Evolutionary conservation across 306 rosid species (phyloP).

Genomic region (Cucumis cinereus): DNA sequence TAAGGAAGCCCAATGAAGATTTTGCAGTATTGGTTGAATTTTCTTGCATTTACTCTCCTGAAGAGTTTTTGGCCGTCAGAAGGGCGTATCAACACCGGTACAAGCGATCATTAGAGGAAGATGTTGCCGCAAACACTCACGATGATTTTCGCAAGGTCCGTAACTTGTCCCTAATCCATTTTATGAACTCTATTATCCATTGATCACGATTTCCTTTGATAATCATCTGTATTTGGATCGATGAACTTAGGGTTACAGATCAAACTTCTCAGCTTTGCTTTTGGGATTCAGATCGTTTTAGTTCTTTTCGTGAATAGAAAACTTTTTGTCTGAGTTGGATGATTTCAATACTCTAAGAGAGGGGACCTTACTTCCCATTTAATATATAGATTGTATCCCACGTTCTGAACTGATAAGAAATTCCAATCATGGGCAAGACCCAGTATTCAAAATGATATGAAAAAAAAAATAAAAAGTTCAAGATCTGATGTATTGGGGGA

Average conservation of each 20-base stretch:
- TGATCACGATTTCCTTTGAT: neutral
- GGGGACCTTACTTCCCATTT: neutral
- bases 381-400: neutral
- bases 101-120: slow-evolving; percentile 79
- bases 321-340: neutral
- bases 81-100: slow-evolving; percentile 60
- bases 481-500: neutral
- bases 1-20: slow-evolving; percentile 21
- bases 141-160: slow-evolving; percentile 70
- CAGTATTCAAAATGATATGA: neutral
- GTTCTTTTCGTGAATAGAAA: neutral
- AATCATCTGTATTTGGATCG: neutral
- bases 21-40: slow-evolving; percentile 45
- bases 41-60: slow-evolving; percentile 37
- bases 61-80: slow-evolving; percentile 49
- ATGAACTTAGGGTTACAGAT: neutral
- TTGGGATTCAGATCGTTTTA: neutral
- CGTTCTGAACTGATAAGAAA: neutral
- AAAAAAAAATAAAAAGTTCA: neutral
- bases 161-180: neutral
- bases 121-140: slow-evolving; percentile 50
- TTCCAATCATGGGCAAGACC: neutral
- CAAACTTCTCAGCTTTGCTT: neutral
- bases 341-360: neutral
- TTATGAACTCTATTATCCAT: neutral